These are phyloP conservation scores for Pezicula rhizophila DNA, from an alignment of 2,329 filamentous ascomycete species.

Conservation along the genomic window DNA sequence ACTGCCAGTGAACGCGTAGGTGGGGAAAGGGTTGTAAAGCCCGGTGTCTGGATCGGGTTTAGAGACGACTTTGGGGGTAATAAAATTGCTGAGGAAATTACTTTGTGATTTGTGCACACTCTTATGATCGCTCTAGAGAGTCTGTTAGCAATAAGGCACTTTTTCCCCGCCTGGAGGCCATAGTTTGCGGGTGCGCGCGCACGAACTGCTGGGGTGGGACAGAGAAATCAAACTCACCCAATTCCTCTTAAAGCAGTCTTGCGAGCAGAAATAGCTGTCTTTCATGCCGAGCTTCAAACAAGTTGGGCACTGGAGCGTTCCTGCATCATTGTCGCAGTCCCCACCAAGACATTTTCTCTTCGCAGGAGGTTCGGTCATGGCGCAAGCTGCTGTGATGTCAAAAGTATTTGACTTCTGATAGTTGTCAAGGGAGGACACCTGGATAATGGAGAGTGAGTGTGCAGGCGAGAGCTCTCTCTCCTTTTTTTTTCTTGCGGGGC, in stretches of 20 bases:
- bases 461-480: too few species aligned
- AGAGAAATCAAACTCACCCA: conserved; percentile 62
- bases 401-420: too few species aligned
- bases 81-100: conserved; percentile 66
- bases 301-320: conserved; percentile 85
- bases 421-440: background rate
- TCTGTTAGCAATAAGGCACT: conserved; percentile 8
- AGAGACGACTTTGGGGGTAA: conserved; percentile 79
- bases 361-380: conserved; percentile 35
- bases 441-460: background rate
- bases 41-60: conserved; percentile 87
- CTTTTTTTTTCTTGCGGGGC: background rate
- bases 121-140: conserved; percentile 71
- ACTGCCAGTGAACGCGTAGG: conserved; percentile 73
- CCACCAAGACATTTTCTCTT: conserved; percentile 72
- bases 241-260: conserved; percentile 98
- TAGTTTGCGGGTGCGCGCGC: background rate
- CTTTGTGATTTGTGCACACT: conserved; percentile 73
- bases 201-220: background rate
- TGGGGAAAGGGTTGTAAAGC: conserved; percentile 86
- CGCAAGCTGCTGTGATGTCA: too few species aligned
- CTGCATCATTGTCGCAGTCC: conserved; percentile 83
- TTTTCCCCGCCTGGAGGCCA: background rate
- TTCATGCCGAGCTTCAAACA: conserved; percentile 84
- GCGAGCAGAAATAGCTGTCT: conserved; percentile 94